A percentile compares a stretch with the other conserved stretches of the same genome.
These are phyloP conservation scores for Echites panduratus DNA, from an alignment of 257 asterid genomes.

Conservation along the genomic window DNA sequence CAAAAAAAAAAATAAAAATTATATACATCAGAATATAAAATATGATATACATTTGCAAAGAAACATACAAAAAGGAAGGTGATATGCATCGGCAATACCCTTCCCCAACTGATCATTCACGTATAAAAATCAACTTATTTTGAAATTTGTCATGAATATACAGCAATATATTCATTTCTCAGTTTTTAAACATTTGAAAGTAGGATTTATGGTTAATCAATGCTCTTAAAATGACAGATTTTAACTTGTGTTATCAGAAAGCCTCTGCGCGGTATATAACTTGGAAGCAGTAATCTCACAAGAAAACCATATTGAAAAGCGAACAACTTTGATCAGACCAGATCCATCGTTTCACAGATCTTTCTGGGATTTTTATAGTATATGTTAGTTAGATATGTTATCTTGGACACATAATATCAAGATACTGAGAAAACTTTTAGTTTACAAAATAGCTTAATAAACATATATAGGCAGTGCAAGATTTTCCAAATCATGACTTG, in stretches of 20 bases:
- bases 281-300: neutral
- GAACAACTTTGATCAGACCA: neutral
- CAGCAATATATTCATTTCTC: neutral
- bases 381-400: neutral
- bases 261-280: neutral
- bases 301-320: neutral
- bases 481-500: neutral
- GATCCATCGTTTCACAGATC: neutral
- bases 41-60: neutral
- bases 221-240: neutral
- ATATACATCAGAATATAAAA: neutral
- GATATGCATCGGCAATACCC: neutral
- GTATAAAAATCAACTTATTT: neutral
- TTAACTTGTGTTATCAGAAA: neutral
- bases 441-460: neutral
- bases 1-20: constrained; percentile 11
- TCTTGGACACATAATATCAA: neutral
- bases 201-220: neutral
- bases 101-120: neutral
- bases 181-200: neutral
- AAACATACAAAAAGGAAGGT: neutral
- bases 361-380: neutral
- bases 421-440: neutral
- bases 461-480: neutral
- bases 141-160: neutral